Base-by-base conservation (phyloP, 23 red algal species). In the Agarophyton chilense region DNA sequence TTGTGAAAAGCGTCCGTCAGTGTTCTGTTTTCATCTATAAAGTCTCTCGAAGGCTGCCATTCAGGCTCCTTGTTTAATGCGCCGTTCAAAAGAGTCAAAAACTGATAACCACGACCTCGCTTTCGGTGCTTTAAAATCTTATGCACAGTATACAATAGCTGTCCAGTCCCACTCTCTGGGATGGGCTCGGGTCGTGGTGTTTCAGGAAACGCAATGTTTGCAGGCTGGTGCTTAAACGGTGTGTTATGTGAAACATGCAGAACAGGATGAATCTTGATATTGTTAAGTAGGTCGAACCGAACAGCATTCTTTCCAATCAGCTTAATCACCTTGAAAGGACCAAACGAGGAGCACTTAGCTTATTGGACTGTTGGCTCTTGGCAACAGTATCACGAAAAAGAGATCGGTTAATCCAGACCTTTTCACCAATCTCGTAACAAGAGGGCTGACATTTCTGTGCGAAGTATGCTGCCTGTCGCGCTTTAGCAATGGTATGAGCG, bases 231-330 rank as follows among this genome's bases (percentile, higher is more conserved):
- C 7, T 57, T 14, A 60, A 40, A 40, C 36, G 78, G 52, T 62
- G 17, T 35, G 7, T 16, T 19, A 61, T 61, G 29, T 25, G 55
- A 26, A 21, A 82, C 46, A n/a, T 58, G 50, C 22, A 82, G 26
- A 25, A 82, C 2, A 24, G 50, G 14, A 29, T 82, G 78, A 25
- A 61, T 82, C 41, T 62, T 82, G 53, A 82, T 52, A 52, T 58
- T 18, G 36, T 19, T 36, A 61, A 51, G 50, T 10, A 64, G 35
- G 19, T 82, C 29, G 4, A 82, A 65, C 10, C 18, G 24, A 61
- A 82, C 11, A 17, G 52, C 78, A 35, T 82, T 82, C 29, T 42
- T 61, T 4, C 47, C 28, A 62, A 62, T 32, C 28, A 82, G 9
- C 52, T 62, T 31, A 4, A 21, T 61, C 1, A 82, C 34, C 19